These are phyloP conservation scores for Backusella psychrophila DNA, from an alignment of 192 early-diverging fungal species.

Conservation along the genomic window DNA sequence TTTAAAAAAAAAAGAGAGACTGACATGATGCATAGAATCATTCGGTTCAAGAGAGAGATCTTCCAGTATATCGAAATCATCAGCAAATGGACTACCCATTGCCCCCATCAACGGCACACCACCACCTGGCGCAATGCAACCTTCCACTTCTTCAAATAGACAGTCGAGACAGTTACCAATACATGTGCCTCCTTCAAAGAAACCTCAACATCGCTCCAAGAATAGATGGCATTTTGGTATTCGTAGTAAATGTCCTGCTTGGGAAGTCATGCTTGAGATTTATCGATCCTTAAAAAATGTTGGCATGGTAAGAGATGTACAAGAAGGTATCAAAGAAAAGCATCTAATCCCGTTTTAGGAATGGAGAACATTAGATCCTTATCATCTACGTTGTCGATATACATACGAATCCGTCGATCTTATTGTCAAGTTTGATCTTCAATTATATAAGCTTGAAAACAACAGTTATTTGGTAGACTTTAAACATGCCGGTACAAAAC, in stretches of 20 bases:
- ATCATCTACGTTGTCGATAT: constrained; percentile 78
- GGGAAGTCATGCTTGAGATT: constrained; percentile 97
- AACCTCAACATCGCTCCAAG: constrained; percentile 41
- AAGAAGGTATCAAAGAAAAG: not conserved
- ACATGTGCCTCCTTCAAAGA: constrained; percentile 15
- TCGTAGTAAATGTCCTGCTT: constrained; percentile 83
- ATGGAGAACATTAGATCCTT: constrained; percentile 92
- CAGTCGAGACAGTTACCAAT: constrained; percentile 22
- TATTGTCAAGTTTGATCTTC: constrained; percentile 91
- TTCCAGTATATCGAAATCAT: not conserved
- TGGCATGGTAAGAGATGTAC: constrained; percentile 59
- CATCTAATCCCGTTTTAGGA: constrained; percentile 36
- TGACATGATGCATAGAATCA: not conserved
- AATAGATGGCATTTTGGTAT: constrained; percentile 99
- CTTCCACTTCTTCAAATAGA: constrained; percentile 22
- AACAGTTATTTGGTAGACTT: constrained; percentile 97
- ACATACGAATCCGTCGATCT: constrained; percentile 40
- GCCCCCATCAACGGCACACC: constrained; percentile 24
- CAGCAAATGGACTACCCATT: constrained; percentile 14
- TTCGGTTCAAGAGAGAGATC: constrained; percentile 1
- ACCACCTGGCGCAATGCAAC: constrained; percentile 25
- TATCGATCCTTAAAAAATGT: constrained; percentile 89
- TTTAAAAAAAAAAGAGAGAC: too few relatives aligned
- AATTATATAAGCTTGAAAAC: constrained; percentile 88
- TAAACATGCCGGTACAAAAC: constrained; percentile 64